Conservation (phyloP, 306 rosid species). For the Corylus americana region DNA sequence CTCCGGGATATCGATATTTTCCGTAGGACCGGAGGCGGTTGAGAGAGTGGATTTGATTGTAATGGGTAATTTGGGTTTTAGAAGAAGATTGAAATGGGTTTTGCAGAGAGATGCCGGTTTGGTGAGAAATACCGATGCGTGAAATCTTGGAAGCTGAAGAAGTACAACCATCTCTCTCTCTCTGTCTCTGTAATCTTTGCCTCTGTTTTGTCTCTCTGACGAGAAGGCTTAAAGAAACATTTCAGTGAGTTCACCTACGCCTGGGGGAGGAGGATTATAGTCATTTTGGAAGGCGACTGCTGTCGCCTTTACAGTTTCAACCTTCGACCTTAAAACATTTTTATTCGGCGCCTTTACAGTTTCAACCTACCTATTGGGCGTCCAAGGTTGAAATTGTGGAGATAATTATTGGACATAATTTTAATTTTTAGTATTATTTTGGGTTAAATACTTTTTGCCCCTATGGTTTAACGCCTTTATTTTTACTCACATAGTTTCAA, state of each 20-base stretch:
- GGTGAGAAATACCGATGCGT: slow-evolving; percentile 27
- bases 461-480: too few species aligned
- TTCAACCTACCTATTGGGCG: too few species aligned
- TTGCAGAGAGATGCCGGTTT: slow-evolving; percentile 24
- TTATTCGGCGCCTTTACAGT: not conserved
- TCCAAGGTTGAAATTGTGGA: too few species aligned
- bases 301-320: not conserved
- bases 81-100: slow-evolving; percentile 25
- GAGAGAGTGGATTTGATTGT: slow-evolving; percentile 48
- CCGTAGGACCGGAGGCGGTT: slow-evolving; percentile 47
- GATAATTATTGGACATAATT: too few species aligned
- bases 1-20: slow-evolving; percentile 5
- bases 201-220: not conserved
- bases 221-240: not conserved
- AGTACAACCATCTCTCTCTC: slow-evolving; percentile 44
- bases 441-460: too few species aligned
- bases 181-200: too few species aligned
- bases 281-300: too few species aligned
- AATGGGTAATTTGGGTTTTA: slow-evolving; percentile 22
- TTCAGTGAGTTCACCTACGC: too few species aligned
- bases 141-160: slow-evolving; percentile 48
- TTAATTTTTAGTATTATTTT: too few species aligned
- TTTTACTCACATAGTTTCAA: too few species aligned
- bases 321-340: too few species aligned
- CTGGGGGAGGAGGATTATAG: too few species aligned